Conservation (phyloP, 805 yeast species). For the Pichia ethanolica region DNA sequence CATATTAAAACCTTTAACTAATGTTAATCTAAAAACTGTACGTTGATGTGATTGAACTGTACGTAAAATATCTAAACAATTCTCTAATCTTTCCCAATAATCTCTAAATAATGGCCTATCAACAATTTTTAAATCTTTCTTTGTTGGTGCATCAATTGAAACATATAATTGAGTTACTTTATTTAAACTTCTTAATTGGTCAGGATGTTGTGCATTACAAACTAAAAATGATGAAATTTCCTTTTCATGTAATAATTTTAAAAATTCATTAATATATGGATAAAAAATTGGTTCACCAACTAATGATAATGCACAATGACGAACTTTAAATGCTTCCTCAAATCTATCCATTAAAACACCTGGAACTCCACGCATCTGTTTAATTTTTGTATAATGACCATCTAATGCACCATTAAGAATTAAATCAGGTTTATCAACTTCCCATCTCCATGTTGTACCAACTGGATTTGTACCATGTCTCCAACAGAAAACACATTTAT, state of each 20-base stretch:
- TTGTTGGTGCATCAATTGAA: conserved; percentile 90
- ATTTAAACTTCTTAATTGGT: conserved; percentile 56
- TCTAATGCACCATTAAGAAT: conserved; percentile 78
- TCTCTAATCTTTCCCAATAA: conserved; percentile 82
- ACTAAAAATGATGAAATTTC: conserved; percentile 83
- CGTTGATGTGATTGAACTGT: conserved; percentile 75
- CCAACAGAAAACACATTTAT: conserved; percentile 96
- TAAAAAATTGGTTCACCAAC: conserved; percentile 95
- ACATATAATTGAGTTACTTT: conserved; percentile 89
- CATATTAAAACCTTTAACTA: conserved; percentile 91
- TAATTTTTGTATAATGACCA: conserved; percentile 87
- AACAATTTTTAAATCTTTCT: conserved; percentile 67
- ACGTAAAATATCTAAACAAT: conserved; percentile 71
- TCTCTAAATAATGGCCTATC: conserved; percentile 87
- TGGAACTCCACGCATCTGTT: conserved; percentile 93
- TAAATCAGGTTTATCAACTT: conserved; percentile 80
- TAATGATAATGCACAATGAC: conserved; percentile 85
- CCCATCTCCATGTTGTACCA: conserved; percentile 96
- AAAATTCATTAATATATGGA: conserved; percentile 82
- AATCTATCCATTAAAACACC: conserved; percentile 87
- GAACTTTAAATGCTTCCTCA: conserved; percentile 82
- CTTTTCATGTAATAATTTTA: conserved; percentile 69
- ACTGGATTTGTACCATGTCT: conserved; percentile 96
- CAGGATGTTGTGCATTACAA: conserved; percentile 95
- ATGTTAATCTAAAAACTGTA: conserved; percentile 83